These are phyloP conservation scores for Penicillium salamii DNA, from an alignment of 495 filamentous ascomycete genomes.

Conservation along the genomic window DNA sequence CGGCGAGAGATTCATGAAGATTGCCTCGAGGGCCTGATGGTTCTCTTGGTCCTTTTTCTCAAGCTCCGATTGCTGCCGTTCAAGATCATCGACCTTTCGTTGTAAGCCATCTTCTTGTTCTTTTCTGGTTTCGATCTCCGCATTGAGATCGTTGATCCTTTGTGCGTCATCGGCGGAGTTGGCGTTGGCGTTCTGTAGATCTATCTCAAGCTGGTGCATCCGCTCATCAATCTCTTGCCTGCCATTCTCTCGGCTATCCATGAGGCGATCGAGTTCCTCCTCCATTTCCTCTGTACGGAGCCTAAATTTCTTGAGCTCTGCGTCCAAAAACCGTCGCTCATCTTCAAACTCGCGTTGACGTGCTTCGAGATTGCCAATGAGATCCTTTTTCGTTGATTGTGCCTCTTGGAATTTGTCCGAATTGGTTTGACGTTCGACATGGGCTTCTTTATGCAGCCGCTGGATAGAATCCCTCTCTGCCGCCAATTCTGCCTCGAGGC, in stretches of 20 bases:
- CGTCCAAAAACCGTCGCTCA: constrained; percentile 76
- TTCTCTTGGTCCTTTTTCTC: constrained; percentile 52
- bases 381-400: constrained; percentile 87
- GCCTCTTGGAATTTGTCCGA: constrained; percentile 71
- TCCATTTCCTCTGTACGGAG: constrained; percentile 80
- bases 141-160: constrained; percentile 41
- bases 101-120: constrained; percentile 49
- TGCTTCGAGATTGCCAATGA: constrained; percentile 92
- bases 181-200: constrained; percentile 60
- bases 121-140: constrained; percentile 48
- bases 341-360: constrained; percentile 82
- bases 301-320: constrained; percentile 71
- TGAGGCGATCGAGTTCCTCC: constrained; percentile 80
- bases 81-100: constrained; percentile 48
- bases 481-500: constrained; percentile 75
- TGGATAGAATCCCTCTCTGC: constrained; percentile 60
- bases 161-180: constrained; percentile 56
- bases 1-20: constrained; percentile 60
- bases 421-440: constrained; percentile 63
- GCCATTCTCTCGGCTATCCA: constrained; percentile 81
- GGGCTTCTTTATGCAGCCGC: constrained; percentile 59
- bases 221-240: constrained; percentile 64
- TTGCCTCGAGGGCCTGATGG: constrained; percentile 54
- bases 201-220: constrained; percentile 63
- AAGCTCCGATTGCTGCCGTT: constrained; percentile 39